Evolutionary conservation across 179 eudicot genomes (phyloP).

Genomic region (Silene coronaria): DNA sequence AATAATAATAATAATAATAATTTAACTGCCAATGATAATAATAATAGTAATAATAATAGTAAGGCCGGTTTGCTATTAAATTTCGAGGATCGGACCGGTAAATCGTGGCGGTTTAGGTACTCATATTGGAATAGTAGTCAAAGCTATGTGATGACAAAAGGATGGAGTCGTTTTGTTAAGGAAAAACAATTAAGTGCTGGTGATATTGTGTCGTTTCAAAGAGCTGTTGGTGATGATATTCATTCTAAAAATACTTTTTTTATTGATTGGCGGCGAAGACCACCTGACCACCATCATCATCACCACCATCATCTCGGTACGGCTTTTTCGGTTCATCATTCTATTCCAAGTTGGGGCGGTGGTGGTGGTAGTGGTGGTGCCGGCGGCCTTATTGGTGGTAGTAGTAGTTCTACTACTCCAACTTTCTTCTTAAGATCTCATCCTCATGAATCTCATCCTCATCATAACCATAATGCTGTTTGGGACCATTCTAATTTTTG

Average conservation of each 20-base stretch:
- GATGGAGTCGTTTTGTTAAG: conserved; percentile 91
- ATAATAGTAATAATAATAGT: conserved; percentile 21
- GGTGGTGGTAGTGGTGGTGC: too few species aligned
- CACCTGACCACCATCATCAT: conserved; percentile 23
- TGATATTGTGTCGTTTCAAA: conserved; percentile 66
- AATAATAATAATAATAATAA: not conserved
- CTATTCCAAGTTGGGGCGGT: conserved; percentile 3
- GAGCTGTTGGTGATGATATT: conserved; percentile 42
- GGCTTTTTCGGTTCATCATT: conserved; percentile 7
- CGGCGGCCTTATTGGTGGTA: too few species aligned
- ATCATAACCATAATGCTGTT: not conserved
- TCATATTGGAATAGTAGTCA: conserved; percentile 98
- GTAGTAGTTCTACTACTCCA: not conserved
- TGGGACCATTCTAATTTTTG: conserved; percentile 16
- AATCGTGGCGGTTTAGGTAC: conserved; percentile 79
- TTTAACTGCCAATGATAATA: too few species aligned
- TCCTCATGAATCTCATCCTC: conserved; percentile 22
- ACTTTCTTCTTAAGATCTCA: conserved; percentile 28
- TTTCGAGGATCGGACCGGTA: conserved; percentile 72
- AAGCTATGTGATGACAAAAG: conserved; percentile 92
- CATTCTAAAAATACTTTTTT: conserved; percentile 44
- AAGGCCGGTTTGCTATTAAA: conserved; percentile 60
- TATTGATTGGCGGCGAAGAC: conserved; percentile 85
- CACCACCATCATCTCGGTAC: conserved; percentile 4
- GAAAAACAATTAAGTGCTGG: conserved; percentile 86